Evolutionary conservation across 2,329 filamentous ascomycete species (phyloP).

Genomic region (Botrytis sinoallii): DNA sequence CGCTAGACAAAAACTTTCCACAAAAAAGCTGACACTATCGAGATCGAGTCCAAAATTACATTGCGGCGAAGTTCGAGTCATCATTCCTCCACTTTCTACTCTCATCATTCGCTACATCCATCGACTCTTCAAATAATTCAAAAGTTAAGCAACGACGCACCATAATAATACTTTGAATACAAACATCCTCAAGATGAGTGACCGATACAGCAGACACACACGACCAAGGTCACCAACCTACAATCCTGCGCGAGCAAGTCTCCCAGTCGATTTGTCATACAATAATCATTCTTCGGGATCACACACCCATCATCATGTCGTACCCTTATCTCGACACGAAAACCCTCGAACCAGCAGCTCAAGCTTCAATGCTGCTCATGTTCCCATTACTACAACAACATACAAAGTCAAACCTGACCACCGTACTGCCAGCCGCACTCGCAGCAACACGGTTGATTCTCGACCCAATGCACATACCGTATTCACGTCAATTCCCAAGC

Average conservation of each 20-base stretch:
- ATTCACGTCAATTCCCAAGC: slow-evolving; percentile 50
- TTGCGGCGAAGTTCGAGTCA: slow-evolving; percentile 1
- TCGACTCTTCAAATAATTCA: background rate
- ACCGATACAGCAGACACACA: slow-evolving; percentile 45
- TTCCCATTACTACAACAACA: slow-evolving; percentile 50
- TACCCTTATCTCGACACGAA: slow-evolving; percentile 44
- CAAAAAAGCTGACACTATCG: slow-evolving; percentile 2
- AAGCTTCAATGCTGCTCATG: slow-evolving; percentile 26
- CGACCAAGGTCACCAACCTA: slow-evolving; percentile 46
- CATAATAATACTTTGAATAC: background rate
- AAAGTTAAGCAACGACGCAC: background rate
- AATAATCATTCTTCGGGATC: slow-evolving; percentile 7
- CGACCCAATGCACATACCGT: slow-evolving; percentile 48
- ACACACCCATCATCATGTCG: slow-evolving; percentile 45
- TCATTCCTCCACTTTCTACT: slow-evolving; percentile 2
- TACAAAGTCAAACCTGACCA: slow-evolving; percentile 56
- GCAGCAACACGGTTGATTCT: slow-evolving; percentile 50
- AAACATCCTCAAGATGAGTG: slow-evolving; percentile 43
- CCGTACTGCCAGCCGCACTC: slow-evolving; percentile 48
- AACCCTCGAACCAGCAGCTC: slow-evolving; percentile 40
- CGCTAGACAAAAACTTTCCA: background rate
- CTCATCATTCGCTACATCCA: slow-evolving; percentile 1
- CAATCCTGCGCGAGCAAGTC: slow-evolving; percentile 52
- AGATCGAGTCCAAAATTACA: background rate
- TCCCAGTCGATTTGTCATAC: slow-evolving; percentile 47